These are phyloP conservation scores for Penicillium glabrum DNA, from an alignment of 2,329 filamentous ascomycete genomes.

Conservation along the genomic window DNA sequence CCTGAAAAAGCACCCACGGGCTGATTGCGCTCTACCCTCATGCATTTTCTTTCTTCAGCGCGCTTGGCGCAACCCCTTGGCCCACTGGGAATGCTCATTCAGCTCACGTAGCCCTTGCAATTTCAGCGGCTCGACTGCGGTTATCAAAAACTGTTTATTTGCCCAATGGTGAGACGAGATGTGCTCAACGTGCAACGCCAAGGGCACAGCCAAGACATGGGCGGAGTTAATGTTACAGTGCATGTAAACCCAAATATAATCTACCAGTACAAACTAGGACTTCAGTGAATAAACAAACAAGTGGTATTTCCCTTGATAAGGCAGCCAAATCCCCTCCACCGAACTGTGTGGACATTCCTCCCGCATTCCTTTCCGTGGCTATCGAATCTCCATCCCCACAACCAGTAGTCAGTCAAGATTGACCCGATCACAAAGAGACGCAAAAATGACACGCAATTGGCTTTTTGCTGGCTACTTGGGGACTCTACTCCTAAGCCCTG, in stretches of 20 bases:
- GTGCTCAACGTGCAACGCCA: not conserved
- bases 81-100: not conserved
- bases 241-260: not conserved
- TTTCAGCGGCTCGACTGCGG: not conserved
- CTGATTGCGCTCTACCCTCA: not conserved
- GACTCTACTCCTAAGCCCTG: not conserved
- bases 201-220: not conserved
- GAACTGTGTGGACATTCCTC: not conserved
- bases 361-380: not conserved
- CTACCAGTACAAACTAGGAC: not conserved
- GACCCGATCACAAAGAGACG: not conserved
- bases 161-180: not conserved
- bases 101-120: not conserved
- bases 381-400: not conserved
- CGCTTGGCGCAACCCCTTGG: not conserved
- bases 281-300: not conserved
- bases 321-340: not conserved
- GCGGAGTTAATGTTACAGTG: not conserved
- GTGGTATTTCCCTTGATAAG: not conserved
- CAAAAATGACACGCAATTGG: not conserved
- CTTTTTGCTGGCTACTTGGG: not conserved
- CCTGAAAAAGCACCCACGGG: no score
- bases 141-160: accelerated
- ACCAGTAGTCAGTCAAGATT: not conserved
- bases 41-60: not conserved